A percentile compares a stretch with the other conserved stretches of the same genome.
Conservation (phyloP, 2,329 filamentous ascomycete genomes). For the Pleurostoma richardsiae region DNA sequence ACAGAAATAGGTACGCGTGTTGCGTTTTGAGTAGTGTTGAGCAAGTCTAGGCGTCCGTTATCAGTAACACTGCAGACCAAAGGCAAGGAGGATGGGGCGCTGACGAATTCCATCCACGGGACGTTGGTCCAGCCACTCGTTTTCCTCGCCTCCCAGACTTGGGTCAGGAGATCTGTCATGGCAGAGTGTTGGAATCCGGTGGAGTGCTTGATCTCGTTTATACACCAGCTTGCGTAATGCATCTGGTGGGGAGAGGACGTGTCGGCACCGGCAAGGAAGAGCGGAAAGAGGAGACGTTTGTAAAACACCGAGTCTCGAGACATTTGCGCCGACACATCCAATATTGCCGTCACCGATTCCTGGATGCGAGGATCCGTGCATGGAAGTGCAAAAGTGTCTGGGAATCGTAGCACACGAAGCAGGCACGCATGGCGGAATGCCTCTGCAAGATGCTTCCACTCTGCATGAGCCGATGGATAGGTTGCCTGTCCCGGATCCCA, state of each 20-base stretch:
- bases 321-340: conserved; percentile 16
- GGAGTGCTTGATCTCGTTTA: too few species aligned
- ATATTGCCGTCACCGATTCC: conserved; percentile 14
- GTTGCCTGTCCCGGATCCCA: conserved; percentile 15
- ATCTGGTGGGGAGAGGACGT: conserved; percentile 3
- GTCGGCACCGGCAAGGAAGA: conserved; percentile 19
- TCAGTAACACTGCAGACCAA: too few species aligned
- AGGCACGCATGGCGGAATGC: conserved; percentile 22
- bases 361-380: conserved; percentile 16
- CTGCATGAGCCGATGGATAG: conserved; percentile 17
- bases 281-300: conserved; percentile 19
- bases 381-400: conserved; percentile 15
- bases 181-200: too few species aligned
- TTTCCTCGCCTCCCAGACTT: too few species aligned
- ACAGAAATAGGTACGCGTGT: too few species aligned
- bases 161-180: too few species aligned
- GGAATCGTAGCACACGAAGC: conserved; percentile 17
- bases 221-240: too few species aligned
- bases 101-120: too few species aligned
- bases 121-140: too few species aligned
- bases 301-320: conserved; percentile 15
- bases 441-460: conserved; percentile 20
- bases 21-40: too few species aligned
- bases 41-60: too few species aligned
- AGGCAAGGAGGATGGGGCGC: too few species aligned